Evolutionary conservation across 345 rosid genomes (phyloP), one percentile per base, ranked within the genome.

Genomic region (Rhodamnia rubescens): DNA sequence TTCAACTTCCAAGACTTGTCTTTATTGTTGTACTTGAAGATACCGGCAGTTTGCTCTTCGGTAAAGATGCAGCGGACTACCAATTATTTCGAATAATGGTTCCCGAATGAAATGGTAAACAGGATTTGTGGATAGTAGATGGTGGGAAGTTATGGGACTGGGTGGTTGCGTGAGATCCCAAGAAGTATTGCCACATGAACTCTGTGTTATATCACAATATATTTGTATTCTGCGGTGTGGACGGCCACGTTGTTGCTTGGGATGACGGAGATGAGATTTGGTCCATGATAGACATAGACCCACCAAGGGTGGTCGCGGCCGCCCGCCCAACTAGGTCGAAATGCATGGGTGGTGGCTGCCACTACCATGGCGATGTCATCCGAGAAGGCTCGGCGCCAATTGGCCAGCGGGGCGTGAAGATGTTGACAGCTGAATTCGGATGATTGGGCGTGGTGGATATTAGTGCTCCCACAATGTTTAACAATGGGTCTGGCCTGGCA

Each of bases 151-250:
- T 6, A 27, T 59, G 3, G 10, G 40, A 20, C 27, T 1, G 4
- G 2, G 9, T 27, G 74, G 74, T 59, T 59, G 40, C 40, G 3
- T 14, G 74, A 59, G 74, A 27, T 59, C 74, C 14, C 0, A 59
- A 59, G 74, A 59, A 59, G 14, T 59, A 64, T 64, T 64, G 44
- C 22, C 42, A 29, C 44, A 7, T 29, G 15, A 29, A 64, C 24
- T 32, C 11, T 1, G 8, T 2, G 0, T 29, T 5, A 1, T 64
- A 32, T 64, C 3, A 6, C 6, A 0, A 16, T 22, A 64, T 22
- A 64, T 8, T 64, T 16, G 44, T 16, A 64, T 32, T 29, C 75
- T 64, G 29, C 6, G 0, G 11, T 64, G 75, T 3, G 75, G 32
- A 29, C 44, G 6, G 75, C 44, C 75, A 29, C 3, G 1, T 32